Evolutionary conservation across 257 asterid genomes (phyloP).

Genomic region (Paulownia fortunei): DNA sequence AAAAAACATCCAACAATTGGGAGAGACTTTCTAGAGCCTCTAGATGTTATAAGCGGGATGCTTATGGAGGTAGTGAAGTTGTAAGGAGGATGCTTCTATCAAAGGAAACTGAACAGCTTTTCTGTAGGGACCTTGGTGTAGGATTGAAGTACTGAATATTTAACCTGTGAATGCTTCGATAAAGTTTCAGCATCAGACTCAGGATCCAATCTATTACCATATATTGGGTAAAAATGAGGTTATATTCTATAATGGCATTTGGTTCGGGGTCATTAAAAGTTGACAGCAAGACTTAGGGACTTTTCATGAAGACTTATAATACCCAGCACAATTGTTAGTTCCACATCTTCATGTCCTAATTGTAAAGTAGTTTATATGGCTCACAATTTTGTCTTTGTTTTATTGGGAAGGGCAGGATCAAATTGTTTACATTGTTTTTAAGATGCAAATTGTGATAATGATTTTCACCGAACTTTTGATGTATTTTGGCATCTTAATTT

Average conservation of each 20-base stretch:
- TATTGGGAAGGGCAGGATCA: neutral
- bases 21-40: no score
- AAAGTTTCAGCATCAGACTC: neutral
- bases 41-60: no score
- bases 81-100: conserved; percentile 1
- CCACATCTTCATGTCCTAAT: neutral
- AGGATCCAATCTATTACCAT: neutral
- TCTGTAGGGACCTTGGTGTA: neutral
- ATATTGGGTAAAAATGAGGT: neutral
- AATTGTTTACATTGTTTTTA: neutral
- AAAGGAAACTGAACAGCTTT: neutral
- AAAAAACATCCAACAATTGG: no score
- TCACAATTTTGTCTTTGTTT: neutral
- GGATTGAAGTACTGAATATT: neutral
- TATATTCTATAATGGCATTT: neutral
- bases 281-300: neutral
- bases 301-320: neutral
- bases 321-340: neutral
- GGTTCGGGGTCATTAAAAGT: neutral
- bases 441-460: neutral
- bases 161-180: neutral
- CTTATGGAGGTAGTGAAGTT: neutral
- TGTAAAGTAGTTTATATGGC: neutral
- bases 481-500: neutral
- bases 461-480: neutral